Conservation (phyloP, 257 asterid genomes). For the Eucommia ulmoides region DNA sequence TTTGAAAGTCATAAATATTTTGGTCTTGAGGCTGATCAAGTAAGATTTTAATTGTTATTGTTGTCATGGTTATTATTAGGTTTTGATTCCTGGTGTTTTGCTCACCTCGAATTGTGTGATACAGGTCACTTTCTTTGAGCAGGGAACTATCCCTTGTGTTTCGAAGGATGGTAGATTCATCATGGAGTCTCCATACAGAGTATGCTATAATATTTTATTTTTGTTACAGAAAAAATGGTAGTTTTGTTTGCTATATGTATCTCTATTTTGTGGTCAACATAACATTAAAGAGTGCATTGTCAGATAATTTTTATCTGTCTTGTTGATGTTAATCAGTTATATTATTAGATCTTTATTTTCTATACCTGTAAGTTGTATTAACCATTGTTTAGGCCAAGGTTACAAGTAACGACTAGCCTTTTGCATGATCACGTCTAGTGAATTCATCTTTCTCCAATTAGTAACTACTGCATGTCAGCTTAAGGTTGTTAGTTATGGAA, state of each 20-base stretch:
- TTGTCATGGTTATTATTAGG: background rate
- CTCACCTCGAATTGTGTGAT: constrained; percentile 7
- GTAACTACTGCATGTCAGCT: too few species aligned
- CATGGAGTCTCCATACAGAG: constrained; percentile 88
- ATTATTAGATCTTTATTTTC: background rate
- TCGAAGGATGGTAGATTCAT: constrained; percentile 83
- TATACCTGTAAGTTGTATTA: background rate
- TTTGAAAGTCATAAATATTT: constrained; percentile 82
- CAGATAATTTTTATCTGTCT: background rate
- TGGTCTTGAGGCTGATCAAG: constrained; percentile 95
- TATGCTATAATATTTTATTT: constrained; percentile 14
- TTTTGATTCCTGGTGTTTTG: constrained; percentile 2
- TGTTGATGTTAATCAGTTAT: background rate
- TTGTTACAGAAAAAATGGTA: too few species aligned
- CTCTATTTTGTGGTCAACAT: background rate
- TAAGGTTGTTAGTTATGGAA: too few species aligned
- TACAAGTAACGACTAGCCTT: too few species aligned
- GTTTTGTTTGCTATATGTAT: constrained; percentile 3
- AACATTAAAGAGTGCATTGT: background rate
- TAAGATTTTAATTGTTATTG: constrained; percentile 16
- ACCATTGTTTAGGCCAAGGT: too few species aligned
- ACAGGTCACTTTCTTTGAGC: constrained; percentile 94
- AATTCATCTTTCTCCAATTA: too few species aligned
- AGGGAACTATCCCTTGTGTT: constrained; percentile 93
- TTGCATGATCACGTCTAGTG: too few species aligned